Conservation (phyloP, 2,329 filamentous ascomycete genomes). For the Beauveria bassiana region DNA sequence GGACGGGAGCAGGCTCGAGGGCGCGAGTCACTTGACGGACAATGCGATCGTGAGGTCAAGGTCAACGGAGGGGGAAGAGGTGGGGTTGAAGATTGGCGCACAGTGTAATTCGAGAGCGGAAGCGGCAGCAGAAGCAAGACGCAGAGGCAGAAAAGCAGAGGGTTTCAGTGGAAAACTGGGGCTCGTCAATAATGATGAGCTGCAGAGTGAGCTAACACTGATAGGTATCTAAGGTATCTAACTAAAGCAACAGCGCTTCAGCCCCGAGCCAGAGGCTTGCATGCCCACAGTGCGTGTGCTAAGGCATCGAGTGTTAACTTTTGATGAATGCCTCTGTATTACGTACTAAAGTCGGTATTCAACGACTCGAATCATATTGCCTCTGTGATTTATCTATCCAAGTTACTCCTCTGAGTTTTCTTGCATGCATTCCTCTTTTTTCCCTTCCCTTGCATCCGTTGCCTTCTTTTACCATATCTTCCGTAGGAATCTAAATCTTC, state of each 20-base stretch:
- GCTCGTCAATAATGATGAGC: neutral
- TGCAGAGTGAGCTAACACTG: too few relatives aligned
- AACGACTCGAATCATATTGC: too few relatives aligned
- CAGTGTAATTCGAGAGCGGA: neutral
- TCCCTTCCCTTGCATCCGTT: too few relatives aligned
- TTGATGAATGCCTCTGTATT: neutral
- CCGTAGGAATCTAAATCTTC: too few relatives aligned
- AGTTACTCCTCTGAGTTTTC: too few relatives aligned
- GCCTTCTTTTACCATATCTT: too few relatives aligned
- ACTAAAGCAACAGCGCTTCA: too few relatives aligned
- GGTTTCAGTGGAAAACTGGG: neutral
- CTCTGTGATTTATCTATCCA: too few relatives aligned
- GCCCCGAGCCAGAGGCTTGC: neutral
- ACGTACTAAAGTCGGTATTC: too few relatives aligned
- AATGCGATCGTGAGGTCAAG: neutral
- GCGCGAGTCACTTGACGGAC: neutral
- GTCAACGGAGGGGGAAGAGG: neutral
- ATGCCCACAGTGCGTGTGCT: too few relatives aligned
- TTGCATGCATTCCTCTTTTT: too few relatives aligned
- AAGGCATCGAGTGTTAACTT: neutral
- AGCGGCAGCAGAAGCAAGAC: neutral
- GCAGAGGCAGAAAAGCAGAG: neutral
- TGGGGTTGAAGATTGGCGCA: conserved; percentile 6
- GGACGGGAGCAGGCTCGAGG: neutral
- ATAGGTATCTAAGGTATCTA: too few relatives aligned